These are phyloP conservation scores for Rhododendron mucronatum DNA, from an alignment of 148 eudicot species.

Conservation along the genomic window DNA sequence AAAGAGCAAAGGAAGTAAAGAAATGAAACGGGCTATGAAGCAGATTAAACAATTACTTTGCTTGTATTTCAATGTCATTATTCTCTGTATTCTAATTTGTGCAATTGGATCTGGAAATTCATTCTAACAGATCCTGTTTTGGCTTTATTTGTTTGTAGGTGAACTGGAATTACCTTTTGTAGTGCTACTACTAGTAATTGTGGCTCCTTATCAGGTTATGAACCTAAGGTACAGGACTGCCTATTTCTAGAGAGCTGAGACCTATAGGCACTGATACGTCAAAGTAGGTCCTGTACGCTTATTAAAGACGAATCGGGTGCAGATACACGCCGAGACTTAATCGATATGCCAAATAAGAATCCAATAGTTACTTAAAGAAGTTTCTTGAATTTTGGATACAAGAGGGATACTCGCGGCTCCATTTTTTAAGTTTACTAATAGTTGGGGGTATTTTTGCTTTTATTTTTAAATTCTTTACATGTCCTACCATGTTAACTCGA, in stretches of 20 bases:
- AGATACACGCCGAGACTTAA: background rate
- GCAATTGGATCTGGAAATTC: background rate
- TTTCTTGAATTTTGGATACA: background rate
- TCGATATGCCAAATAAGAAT: background rate
- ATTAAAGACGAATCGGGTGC: background rate
- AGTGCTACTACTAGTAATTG: conserved; percentile 59
- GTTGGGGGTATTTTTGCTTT: background rate
- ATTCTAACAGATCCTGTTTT: conserved; percentile 3
- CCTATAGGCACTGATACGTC: background rate
- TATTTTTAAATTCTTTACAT: background rate
- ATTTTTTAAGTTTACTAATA: background rate
- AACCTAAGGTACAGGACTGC: conserved; percentile 57
- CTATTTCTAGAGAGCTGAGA: background rate
- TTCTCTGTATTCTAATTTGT: background rate
- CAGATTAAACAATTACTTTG: background rate
- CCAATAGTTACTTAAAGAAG: background rate
- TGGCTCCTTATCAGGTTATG: conserved; percentile 67
- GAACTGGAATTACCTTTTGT: conserved; percentile 84
- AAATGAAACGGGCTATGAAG: background rate
- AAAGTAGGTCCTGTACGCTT: background rate
- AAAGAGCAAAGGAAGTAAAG: background rate
- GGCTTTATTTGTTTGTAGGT: conserved; percentile 35
- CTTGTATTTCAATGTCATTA: background rate
- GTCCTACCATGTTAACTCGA: background rate
- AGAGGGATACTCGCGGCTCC: background rate